Conservation (phyloP, 2,329 filamentous ascomycete species). For the Aspergillus oerlinghausenensis region DNA sequence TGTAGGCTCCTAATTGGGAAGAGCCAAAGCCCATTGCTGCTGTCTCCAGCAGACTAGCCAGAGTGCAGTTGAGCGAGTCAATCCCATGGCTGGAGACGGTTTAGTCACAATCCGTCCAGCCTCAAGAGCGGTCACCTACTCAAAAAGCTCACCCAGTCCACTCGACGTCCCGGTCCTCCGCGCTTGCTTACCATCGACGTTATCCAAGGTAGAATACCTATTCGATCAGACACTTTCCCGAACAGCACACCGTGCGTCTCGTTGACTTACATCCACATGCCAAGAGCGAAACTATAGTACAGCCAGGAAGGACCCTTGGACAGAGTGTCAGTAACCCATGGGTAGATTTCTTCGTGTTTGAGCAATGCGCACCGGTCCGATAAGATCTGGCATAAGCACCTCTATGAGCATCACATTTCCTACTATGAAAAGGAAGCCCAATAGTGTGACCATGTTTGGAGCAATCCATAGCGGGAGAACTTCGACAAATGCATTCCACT, state of each 20-base stretch:
- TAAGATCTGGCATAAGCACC: slow-evolving; percentile 80
- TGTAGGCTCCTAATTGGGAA: slow-evolving; percentile 81
- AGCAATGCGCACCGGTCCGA: slow-evolving; percentile 67
- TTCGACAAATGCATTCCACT: slow-evolving; percentile 98
- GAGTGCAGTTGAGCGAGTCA: slow-evolving; percentile 94
- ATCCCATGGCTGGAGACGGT: slow-evolving; percentile 68
- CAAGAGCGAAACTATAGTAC: slow-evolving; percentile 92
- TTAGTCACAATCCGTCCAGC: slow-evolving; percentile 20
- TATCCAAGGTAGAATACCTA: slow-evolving; percentile 93
- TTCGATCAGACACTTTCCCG: slow-evolving; percentile 12
- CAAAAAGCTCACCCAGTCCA: slow-evolving; percentile 91
- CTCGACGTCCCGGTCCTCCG: slow-evolving; percentile 91
- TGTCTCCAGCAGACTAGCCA: slow-evolving; percentile 84
- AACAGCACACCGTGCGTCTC: neutral
- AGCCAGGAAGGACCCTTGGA: slow-evolving; percentile 78
- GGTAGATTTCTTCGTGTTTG: neutral
- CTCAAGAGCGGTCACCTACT: slow-evolving; percentile 48
- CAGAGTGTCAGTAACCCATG: slow-evolving; percentile 10
- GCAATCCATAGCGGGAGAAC: slow-evolving; percentile 92
- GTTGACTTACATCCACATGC: slow-evolving; percentile 78
- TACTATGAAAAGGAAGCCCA: slow-evolving; percentile 93
- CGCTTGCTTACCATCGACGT: slow-evolving; percentile 97
- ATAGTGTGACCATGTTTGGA: slow-evolving; percentile 92
- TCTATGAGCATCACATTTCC: slow-evolving; percentile 72
- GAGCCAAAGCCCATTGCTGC: slow-evolving; percentile 89